Percentiles rank a stretch among this genome's conserved stretches.
Evolutionary conservation across 805 yeast species (phyloP).

Genomic region (Candida tibetensis): DNA sequence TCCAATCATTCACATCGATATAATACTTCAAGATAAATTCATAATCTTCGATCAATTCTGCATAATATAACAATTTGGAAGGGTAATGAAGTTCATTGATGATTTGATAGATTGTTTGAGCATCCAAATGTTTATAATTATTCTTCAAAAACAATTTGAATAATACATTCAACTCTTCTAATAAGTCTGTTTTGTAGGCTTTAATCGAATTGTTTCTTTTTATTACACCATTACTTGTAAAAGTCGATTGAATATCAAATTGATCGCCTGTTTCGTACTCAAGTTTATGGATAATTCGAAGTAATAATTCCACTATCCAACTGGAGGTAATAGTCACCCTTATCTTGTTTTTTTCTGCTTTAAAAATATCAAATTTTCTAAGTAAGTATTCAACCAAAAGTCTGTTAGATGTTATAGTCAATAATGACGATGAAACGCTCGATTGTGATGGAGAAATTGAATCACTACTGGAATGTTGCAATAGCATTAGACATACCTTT

Average conservation of each 20-base stretch:
- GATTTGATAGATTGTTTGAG: slow-evolving; percentile 67
- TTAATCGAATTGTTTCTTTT: neutral
- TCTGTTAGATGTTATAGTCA: slow-evolving; percentile 16
- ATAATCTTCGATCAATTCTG: slow-evolving; percentile 65
- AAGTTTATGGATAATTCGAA: slow-evolving; percentile 44
- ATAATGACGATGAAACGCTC: slow-evolving; percentile 1
- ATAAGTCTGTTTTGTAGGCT: neutral
- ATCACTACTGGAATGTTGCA: slow-evolving; percentile 13
- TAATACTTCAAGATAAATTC: slow-evolving; percentile 67
- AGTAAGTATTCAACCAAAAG: slow-evolving; percentile 35
- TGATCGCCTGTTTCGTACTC: slow-evolving; percentile 28
- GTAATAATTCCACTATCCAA: slow-evolving; percentile 62
- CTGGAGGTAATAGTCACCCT: slow-evolving; percentile 50
- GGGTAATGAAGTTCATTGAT: slow-evolving; percentile 64
- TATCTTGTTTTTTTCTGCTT: slow-evolving; percentile 26
- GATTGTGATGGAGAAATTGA: neutral
- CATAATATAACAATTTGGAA: slow-evolving; percentile 62
- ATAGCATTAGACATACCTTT: slow-evolving; percentile 55
- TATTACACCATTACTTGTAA: neutral
- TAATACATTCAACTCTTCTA: slow-evolving; percentile 4
- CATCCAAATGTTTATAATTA: slow-evolving; percentile 54
- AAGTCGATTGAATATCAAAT: neutral
- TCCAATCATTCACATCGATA: slow-evolving; percentile 71
- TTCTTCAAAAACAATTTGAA: slow-evolving; percentile 50
- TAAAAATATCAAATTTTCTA: slow-evolving; percentile 26